These are phyloP conservation scores for Solanum gandarillasii DNA, from an alignment of 257 asterid species.

Conservation along the genomic window DNA sequence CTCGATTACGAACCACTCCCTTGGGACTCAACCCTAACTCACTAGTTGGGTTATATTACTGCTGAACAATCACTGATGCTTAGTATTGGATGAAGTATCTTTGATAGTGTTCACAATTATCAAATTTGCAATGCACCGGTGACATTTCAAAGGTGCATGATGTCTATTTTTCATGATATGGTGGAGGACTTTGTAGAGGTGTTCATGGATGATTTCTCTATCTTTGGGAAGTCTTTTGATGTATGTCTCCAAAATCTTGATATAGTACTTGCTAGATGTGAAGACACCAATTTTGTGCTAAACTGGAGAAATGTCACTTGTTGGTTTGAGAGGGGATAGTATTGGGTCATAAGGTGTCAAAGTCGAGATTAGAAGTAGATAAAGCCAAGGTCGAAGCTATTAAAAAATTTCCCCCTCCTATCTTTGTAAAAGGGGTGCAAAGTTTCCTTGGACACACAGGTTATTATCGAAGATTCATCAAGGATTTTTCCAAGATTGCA, in stretches of 20 bases:
- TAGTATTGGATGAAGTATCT: too few species aligned
- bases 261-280: background rate
- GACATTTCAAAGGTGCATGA: background rate
- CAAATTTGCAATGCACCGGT: too few species aligned
- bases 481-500: too few species aligned
- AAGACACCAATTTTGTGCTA: background rate
- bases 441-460: background rate
- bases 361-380: background rate
- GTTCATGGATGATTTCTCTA: background rate
- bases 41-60: too few species aligned
- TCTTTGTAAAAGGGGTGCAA: background rate
- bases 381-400: background rate
- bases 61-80: too few species aligned
- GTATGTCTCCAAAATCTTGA: background rate
- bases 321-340: background rate
- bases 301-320: background rate
- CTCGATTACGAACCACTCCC: too few species aligned
- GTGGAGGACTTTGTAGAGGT: background rate
- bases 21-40: too few species aligned
- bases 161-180: background rate
- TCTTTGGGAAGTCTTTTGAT: background rate
- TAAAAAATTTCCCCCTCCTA: too few species aligned
- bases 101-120: too few species aligned
- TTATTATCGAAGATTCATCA: background rate
- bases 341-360: background rate